Conservation (phyloP, 148 eudicot species). For the Fallopia convolvulus region DNA sequence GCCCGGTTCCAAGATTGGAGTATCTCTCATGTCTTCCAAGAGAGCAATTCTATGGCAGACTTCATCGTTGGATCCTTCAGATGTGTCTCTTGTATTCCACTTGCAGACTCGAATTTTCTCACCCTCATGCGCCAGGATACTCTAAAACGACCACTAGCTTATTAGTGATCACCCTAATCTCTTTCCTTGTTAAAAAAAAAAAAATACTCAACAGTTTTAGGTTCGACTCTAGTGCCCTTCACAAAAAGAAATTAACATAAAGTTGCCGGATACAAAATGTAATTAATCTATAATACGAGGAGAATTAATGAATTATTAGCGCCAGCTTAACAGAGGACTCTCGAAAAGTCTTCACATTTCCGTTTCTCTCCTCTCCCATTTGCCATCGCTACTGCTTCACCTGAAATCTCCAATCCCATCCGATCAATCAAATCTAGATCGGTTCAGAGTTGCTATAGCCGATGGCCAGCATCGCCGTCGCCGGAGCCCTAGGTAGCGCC, state of each 20-base stretch:
- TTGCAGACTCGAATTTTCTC: too few relatives aligned
- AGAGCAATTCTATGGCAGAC: too few relatives aligned
- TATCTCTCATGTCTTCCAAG: too few relatives aligned
- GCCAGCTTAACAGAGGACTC: neutral
- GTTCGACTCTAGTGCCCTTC: too few relatives aligned
- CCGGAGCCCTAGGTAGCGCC: conserved; percentile 7
- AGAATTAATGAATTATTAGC: neutral
- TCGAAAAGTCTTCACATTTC: neutral
- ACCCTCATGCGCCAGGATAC: too few relatives aligned
- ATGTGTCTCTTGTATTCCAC: too few relatives aligned
- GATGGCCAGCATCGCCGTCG: neutral
- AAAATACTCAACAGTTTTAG: too few relatives aligned
- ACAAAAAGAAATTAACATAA: neutral
- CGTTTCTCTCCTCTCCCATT: conserved; percentile 5
- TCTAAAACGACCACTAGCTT: too few relatives aligned
- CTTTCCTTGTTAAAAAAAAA: too few relatives aligned
- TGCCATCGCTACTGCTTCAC: neutral
- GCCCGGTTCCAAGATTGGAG: too few relatives aligned
- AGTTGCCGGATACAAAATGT: neutral
- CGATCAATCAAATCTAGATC: neutral
- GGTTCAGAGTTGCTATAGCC: neutral
- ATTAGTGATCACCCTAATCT: too few relatives aligned
- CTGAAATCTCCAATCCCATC: neutral
- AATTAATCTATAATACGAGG: neutral
- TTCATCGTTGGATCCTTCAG: too few relatives aligned